Conservation (phyloP, 495 filamentous ascomycete species). For the Niebla homalea region DNA sequence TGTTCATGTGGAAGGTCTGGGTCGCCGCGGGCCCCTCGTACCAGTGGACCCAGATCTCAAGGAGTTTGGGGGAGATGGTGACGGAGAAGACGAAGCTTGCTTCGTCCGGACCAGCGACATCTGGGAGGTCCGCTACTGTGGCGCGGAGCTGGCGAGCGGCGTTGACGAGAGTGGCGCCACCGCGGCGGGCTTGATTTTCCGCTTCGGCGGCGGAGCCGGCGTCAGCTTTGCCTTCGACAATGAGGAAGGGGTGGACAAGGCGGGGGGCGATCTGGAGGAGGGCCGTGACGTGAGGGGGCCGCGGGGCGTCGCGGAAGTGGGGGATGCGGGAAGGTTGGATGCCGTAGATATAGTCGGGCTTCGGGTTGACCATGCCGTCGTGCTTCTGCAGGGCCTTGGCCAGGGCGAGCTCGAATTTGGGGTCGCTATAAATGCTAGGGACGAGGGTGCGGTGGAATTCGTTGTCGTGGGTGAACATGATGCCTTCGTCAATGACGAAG, state of each 20-base stretch:
- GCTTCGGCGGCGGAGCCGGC: background rate
- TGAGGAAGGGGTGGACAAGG: conserved; percentile 1
- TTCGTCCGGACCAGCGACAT: background rate
- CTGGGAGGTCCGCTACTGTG: background rate
- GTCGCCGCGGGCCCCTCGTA: background rate
- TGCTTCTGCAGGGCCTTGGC: background rate
- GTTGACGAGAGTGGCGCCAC: conserved; percentile 1
- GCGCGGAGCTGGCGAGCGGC: background rate
- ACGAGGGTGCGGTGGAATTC: background rate
- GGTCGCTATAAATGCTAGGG: background rate
- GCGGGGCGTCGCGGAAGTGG: background rate
- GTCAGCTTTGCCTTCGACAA: conserved; percentile 1
- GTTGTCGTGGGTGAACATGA: background rate
- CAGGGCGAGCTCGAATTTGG: background rate
- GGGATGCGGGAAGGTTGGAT: background rate
- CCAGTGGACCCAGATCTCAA: conserved; percentile 7
- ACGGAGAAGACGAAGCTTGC: conserved; percentile 6
- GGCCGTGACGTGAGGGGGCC: background rate
- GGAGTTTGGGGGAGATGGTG: background rate
- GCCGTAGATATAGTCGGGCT: background rate
- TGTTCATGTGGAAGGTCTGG: conserved; percentile 9
- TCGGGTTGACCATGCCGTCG: background rate
- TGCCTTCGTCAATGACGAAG: background rate
- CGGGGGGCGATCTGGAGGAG: background rate
- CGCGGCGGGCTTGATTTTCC: conserved; percentile 3